phyloP scores from a whole-genome alignment of 768 basidiomycete genomes.

The Agaricus blazei region DNA sequence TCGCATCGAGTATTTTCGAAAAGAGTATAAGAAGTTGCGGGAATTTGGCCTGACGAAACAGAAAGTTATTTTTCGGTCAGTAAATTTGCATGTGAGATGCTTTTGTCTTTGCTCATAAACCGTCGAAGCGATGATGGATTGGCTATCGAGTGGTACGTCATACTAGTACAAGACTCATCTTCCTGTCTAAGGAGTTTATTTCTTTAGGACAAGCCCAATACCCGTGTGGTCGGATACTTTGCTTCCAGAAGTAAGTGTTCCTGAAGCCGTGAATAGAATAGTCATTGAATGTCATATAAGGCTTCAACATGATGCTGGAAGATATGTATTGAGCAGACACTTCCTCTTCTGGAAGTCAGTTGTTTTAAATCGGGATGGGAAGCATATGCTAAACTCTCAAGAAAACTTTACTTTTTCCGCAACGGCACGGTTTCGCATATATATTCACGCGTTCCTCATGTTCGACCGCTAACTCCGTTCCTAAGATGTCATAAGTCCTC shows the following conservation, averaged over 20 bases:
- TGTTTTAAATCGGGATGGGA: too few species aligned
- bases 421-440: too few species aligned
- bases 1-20: slow-evolving; percentile 1
- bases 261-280: too few species aligned
- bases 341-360: too few species aligned
- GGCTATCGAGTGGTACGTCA: slow-evolving; percentile 7
- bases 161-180: neutral
- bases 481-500: neutral
- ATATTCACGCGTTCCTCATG: neutral
- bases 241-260: slow-evolving; percentile 1
- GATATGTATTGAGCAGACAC: too few species aligned
- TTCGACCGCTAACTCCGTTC: neutral
- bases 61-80: slow-evolving; percentile 8
- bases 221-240: slow-evolving; percentile 10
- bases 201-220: slow-evolving; percentile 1
- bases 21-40: slow-evolving; percentile 3
- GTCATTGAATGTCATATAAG: too few species aligned
- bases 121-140: slow-evolving; percentile 7
- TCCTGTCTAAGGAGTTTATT: neutral
- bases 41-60: slow-evolving; percentile 6
- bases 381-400: too few species aligned
- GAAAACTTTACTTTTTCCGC: too few species aligned
- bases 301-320: too few species aligned
- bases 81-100: neutral
- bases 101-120: neutral